A percentile compares a stretch with the other conserved stretches of the same genome.
Evolutionary conservation across 108 stramenopile genomes (phyloP).

Genomic region (Skeletonema potamos): DNA sequence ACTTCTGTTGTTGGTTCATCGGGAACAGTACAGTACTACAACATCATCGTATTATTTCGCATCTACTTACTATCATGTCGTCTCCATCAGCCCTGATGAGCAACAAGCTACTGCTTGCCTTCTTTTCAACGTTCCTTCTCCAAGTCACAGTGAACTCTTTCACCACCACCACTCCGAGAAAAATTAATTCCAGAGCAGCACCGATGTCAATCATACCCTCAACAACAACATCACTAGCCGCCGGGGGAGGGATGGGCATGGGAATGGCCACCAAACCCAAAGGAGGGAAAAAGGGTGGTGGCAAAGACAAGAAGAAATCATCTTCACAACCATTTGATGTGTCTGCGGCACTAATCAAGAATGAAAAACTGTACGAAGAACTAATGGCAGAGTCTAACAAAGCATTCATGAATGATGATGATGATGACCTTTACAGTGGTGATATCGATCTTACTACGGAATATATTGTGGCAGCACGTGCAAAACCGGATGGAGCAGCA

Average conservation of each 20-base stretch:
- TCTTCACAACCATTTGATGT: constrained; percentile 56
- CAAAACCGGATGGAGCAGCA: constrained; percentile 6
- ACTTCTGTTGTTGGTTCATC: no score
- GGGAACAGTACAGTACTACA: no score
- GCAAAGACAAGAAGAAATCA: constrained; percentile 28
- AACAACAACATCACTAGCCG: neutral
- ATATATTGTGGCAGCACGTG: constrained; percentile 68
- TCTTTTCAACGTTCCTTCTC: neutral
- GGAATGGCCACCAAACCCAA: constrained; percentile 28
- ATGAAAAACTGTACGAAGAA: constrained; percentile 74
- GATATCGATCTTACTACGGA: constrained; percentile 44
- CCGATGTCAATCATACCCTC: neutral
- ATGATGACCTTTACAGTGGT: constrained; percentile 20
- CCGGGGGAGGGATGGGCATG: constrained; percentile 41
- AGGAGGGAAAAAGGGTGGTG: constrained; percentile 29
- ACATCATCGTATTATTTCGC: no score
- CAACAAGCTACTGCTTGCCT: neutral
- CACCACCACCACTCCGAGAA: neutral
- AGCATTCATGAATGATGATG: constrained; percentile 23
- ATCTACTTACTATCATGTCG: neutral
- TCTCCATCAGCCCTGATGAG: neutral
- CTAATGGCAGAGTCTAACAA: constrained; percentile 50
- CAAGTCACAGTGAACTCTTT: neutral
- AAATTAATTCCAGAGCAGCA: neutral
- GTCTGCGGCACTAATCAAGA: constrained; percentile 53